phyloP scores from a whole-genome alignment of 2,329 filamentous ascomycete species.

The Simplicillium aogashimaense region DNA sequence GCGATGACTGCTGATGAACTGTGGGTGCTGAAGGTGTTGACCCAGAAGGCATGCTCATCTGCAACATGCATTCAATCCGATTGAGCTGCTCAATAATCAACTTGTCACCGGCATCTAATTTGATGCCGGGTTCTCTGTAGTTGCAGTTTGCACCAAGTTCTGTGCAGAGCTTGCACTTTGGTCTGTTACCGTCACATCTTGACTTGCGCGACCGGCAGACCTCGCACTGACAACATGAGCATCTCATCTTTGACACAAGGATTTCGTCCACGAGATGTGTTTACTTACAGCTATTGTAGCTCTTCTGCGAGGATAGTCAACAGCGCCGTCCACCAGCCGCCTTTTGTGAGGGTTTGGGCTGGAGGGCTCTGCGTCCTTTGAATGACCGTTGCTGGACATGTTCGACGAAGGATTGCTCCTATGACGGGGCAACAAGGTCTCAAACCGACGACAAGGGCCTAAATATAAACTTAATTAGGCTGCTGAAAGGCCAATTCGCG shows the following conservation, averaged over 20 bases:
- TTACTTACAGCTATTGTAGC: constrained; percentile 55
- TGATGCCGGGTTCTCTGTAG: constrained; percentile 78
- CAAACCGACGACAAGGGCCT: background rate
- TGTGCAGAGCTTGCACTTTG: constrained; percentile 76
- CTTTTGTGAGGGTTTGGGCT: constrained; percentile 48
- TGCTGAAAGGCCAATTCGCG: no score
- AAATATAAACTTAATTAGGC: background rate
- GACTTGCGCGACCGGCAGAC: constrained; percentile 74
- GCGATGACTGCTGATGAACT: constrained; percentile 34
- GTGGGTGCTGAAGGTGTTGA: constrained; percentile 28
- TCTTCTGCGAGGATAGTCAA: constrained; percentile 54
- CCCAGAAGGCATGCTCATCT: constrained; percentile 50
- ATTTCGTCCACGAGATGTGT: background rate
- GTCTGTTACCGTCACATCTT: constrained; percentile 67
- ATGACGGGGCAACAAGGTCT: no score
- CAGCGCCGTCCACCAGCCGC: constrained; percentile 49
- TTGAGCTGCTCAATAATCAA: constrained; percentile 70
- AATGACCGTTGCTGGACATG: constrained; percentile 3
- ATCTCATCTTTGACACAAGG: background rate
- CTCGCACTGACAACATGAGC: constrained; percentile 50
- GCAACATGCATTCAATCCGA: constrained; percentile 70
- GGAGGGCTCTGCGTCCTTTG: constrained; percentile 4
- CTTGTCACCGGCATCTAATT: constrained; percentile 79
- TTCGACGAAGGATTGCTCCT: no score
- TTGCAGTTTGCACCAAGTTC: constrained; percentile 76